Evolutionary conservation across 805 yeast species (phyloP).

Genomic region (Yamadazyma ubonensis): DNA sequence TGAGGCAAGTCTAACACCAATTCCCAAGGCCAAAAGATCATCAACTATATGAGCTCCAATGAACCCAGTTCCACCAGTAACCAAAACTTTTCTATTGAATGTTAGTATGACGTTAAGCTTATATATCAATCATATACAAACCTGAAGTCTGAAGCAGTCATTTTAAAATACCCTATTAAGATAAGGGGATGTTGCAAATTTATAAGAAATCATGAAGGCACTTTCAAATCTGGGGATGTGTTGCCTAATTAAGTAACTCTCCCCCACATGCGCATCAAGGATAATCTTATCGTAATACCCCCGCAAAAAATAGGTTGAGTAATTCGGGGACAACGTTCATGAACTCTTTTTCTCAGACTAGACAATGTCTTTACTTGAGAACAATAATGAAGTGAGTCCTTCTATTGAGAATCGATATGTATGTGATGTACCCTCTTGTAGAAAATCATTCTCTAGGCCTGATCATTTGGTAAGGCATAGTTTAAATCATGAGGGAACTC

Average conservation of each 20-base stretch:
- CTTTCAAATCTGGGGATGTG: background rate
- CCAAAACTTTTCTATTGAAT: constrained; percentile 14
- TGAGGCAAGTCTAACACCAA: constrained; percentile 15
- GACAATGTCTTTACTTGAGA: background rate
- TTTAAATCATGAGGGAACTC: constrained; percentile 11
- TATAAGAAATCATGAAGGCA: constrained; percentile 1
- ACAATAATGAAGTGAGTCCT: background rate
- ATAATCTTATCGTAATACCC: background rate
- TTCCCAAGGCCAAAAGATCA: constrained; percentile 13
- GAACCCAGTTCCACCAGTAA: constrained; percentile 21
- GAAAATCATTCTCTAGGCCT: constrained; percentile 12
- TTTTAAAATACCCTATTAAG: background rate
- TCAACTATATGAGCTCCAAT: constrained; percentile 20
- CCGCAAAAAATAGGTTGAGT: no score
- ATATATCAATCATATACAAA: background rate
- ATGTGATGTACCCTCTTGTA: constrained; percentile 9
- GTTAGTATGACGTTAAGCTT: background rate
- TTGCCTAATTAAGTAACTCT: constrained; percentile 4
- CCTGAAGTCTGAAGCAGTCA: constrained; percentile 7
- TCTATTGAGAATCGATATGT: constrained; percentile 1
- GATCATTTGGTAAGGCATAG: constrained; percentile 16
- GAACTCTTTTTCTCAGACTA: background rate
- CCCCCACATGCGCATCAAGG: constrained; percentile 8
- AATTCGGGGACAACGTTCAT: no score
- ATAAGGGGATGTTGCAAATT: constrained; percentile 7